These are phyloP conservation scores for Stemphylium vesicarium DNA, from an alignment of 2,329 filamentous ascomycete species.

Conservation along the genomic window DNA sequence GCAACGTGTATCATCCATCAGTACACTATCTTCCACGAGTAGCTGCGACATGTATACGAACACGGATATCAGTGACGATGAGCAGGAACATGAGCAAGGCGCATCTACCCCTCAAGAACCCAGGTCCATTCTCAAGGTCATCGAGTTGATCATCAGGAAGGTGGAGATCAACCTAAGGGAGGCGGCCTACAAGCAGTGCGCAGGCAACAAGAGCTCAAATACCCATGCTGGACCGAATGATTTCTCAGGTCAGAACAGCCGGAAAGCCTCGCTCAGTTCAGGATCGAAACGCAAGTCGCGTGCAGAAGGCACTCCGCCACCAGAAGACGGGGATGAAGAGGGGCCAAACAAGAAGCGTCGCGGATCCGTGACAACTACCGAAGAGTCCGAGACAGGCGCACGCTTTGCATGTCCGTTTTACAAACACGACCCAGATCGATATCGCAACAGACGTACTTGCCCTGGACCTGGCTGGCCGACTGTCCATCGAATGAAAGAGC, in stretches of 20 bases:
- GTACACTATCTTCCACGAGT: constrained; percentile 35
- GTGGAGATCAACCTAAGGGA: constrained; percentile 35
- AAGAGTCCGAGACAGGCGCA: constrained; percentile 33
- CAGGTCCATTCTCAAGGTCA: constrained; percentile 29
- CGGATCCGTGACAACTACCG: constrained; percentile 31
- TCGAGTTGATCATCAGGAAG: constrained; percentile 38
- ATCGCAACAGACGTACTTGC: constrained; percentile 46
- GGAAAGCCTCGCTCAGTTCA: constrained; percentile 21
- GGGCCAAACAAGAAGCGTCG: constrained; percentile 34
- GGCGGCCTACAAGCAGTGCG: constrained; percentile 34
- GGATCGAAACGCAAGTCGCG: constrained; percentile 33
- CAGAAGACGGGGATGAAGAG: constrained; percentile 32
- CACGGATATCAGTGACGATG: constrained; percentile 36
- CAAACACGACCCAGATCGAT: constrained; percentile 49
- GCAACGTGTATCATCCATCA: constrained; percentile 34
- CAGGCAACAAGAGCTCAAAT: constrained; percentile 17
- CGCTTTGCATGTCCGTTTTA: constrained; percentile 52
- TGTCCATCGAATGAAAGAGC: constrained; percentile 53
- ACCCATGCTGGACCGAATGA: not conserved
- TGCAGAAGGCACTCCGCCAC: constrained; percentile 24
- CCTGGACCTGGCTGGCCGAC: constrained; percentile 49
- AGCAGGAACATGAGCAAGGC: constrained; percentile 15
- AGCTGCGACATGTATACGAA: constrained; percentile 40
- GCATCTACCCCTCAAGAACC: constrained; percentile 8
- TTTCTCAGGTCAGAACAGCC: constrained; percentile 13